These are phyloP conservation scores for Trichoderma orchidacearum DNA, from an alignment of 495 filamentous ascomycete genomes.

Conservation along the genomic window DNA sequence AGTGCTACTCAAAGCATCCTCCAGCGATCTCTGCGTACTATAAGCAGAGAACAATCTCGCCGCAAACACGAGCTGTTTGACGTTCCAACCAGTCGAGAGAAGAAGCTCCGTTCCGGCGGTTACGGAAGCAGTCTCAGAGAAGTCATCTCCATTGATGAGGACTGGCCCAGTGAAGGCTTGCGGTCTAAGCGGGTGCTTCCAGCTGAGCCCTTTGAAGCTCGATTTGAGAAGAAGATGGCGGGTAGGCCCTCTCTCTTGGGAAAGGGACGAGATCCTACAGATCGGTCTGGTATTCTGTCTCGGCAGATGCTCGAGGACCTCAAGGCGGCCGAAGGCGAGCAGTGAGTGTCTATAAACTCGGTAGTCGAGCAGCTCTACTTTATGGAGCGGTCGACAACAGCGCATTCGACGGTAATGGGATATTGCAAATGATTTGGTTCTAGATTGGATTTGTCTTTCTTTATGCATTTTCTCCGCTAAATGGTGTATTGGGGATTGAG, in stretches of 20 bases:
- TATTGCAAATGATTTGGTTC: no score
- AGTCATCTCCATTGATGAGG: constrained; percentile 2
- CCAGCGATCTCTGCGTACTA: neutral
- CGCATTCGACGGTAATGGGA: no score
- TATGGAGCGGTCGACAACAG: no score
- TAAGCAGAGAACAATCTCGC: neutral
- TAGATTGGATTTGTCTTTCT: no score
- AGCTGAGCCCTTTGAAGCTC: neutral
- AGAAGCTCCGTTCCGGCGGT: neutral
- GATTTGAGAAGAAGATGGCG: neutral
- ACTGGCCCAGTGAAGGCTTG: neutral
- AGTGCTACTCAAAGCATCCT: neutral
- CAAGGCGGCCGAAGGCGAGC: no score
- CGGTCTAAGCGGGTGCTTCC: neutral
- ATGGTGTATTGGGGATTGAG: no score
- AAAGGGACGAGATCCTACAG: neutral
- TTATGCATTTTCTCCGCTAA: no score
- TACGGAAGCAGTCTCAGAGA: neutral
- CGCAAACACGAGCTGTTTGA: neutral
- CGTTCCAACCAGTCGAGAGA: neutral
- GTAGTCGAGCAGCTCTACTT: no score
- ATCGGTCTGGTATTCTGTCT: neutral
- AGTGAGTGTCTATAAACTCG: neutral
- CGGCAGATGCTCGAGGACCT: neutral
- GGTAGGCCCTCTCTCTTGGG: neutral